phyloP scores from a whole-genome alignment of 2,329 filamentous ascomycete species.

The Colletotrichum coccodes region DNA sequence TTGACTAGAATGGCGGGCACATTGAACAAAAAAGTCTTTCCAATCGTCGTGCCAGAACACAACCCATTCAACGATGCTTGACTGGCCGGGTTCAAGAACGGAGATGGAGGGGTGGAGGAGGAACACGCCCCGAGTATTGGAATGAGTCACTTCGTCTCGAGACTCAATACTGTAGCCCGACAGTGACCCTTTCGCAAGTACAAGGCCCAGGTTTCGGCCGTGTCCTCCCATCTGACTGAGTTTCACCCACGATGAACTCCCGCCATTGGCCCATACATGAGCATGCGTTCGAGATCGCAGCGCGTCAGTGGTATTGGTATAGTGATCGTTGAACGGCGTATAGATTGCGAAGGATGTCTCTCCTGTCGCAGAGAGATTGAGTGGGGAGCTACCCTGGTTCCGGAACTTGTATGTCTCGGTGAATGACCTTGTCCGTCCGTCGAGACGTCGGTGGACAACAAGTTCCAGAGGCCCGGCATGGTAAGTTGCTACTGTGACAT shows the following conservation, averaged over 20 bases:
- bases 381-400: constrained; percentile 2
- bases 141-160: constrained; percentile 23
- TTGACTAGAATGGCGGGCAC: constrained; percentile 12
- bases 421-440: not conserved
- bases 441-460: constrained; percentile 7
- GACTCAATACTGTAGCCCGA: constrained; percentile 31
- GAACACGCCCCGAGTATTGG: constrained; percentile 30
- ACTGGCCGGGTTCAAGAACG: constrained; percentile 12
- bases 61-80: constrained; percentile 15
- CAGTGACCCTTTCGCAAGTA: constrained; percentile 22
- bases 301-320: constrained; percentile 28
- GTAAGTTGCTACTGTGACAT: not conserved
- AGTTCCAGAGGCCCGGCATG: constrained; percentile 13
- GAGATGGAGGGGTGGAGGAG: constrained; percentile 25
- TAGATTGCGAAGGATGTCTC: constrained; percentile 27
- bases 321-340: constrained; percentile 31
- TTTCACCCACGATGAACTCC: constrained; percentile 28
- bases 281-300: constrained; percentile 17
- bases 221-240: constrained; percentile 30
- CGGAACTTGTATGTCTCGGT: constrained; percentile 26
- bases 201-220: constrained; percentile 24
- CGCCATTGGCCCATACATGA: constrained; percentile 27
- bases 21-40: constrained; percentile 23
- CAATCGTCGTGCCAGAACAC: constrained; percentile 30
- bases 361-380: constrained; percentile 11